Evolutionary conservation across 2,329 filamentous ascomycete genomes (phyloP), one percentile per base, ranked within the genome.

Genomic region (Fusarium virguliforme): DNA sequence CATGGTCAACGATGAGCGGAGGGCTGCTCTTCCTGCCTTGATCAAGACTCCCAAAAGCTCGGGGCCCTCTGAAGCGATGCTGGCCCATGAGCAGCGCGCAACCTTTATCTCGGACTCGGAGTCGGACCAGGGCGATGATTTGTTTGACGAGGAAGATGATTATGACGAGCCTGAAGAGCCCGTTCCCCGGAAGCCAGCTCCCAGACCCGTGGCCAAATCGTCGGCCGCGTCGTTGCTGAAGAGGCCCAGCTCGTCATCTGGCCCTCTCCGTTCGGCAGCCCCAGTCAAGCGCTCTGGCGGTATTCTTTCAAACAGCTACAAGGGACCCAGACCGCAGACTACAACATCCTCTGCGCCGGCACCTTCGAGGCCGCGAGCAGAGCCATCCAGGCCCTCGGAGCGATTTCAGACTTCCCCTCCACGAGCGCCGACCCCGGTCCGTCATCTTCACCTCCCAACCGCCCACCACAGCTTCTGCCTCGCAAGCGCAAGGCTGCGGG

Each of bases 1-100:
- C 56, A 88, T 90, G 87, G 75, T 88, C 6, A 82, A 85, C 54
- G 87, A 89, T 56, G 82, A 85, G 53, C 82, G 84, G 30, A 84
- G 85, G 50, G 83, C 83, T 12, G 74, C 82, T 60, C 77, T 84
- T 53, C 83, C 82, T 4, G 64, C 71, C 8, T 79, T 77, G 77
- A 32, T 74, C 78, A 37, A 60, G 13, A 59, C 67, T 2, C 66
- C 72, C 13, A 77, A 74, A 41, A 72, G 64, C 4, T 57, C 69
- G 3, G 66, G 71, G 34, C 64, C 71, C 2, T 59, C 71, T 4
- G 71, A 74, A 2, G 75, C 66, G 13, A 67, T 81, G 6, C 64
- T 65, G 12, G 78, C 80, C 35, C 76, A 81, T 50, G 78, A 81
- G 63, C 74, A 78, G 43, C 76, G 79, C 18, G 80, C 82, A 4